phyloP scores from a whole-genome alignment of 768 basidiomycete genomes.

The Lactifluus pinguis region DNA sequence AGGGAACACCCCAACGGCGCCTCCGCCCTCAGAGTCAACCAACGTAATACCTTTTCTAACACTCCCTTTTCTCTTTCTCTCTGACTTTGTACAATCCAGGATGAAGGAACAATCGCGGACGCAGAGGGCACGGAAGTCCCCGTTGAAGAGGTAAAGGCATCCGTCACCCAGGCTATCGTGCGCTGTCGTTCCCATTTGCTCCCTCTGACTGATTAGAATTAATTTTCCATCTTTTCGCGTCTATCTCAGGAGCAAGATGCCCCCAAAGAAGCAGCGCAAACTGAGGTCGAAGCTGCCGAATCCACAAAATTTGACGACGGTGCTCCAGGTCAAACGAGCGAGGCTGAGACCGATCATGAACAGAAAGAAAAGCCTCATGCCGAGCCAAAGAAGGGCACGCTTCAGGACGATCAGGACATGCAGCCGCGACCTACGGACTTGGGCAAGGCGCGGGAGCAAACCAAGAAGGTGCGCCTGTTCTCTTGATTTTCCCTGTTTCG shows the following conservation, averaged over 20 bases:
- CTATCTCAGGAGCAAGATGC: slow-evolving; percentile 19
- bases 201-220: background rate
- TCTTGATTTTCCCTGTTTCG: background rate
- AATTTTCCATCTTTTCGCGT: no score
- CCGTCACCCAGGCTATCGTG: slow-evolving; percentile 21
- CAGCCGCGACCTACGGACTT: slow-evolving; percentile 15
- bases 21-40: background rate
- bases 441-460: slow-evolving; percentile 17
- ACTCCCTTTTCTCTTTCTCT: background rate
- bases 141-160: slow-evolving; percentile 23
- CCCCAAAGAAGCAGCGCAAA: slow-evolving; percentile 22
- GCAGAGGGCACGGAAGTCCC: slow-evolving; percentile 24
- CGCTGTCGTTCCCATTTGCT: background rate
- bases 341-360: slow-evolving; percentile 21
- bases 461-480: slow-evolving; percentile 6
- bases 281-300: slow-evolving; percentile 18
- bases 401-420: slow-evolving; percentile 16
- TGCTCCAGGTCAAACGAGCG: slow-evolving; percentile 20
- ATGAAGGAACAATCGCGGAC: slow-evolving; percentile 19
- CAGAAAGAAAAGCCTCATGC: slow-evolving; percentile 20
- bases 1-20: slow-evolving; percentile 39
- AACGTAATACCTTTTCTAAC: background rate
- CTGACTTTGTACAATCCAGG: background rate
- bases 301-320: slow-evolving; percentile 12
- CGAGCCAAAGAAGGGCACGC: slow-evolving; percentile 15